Conservation (phyloP, 768 basidiomycete genomes). For the Hydnomerulius pinastri region DNA sequence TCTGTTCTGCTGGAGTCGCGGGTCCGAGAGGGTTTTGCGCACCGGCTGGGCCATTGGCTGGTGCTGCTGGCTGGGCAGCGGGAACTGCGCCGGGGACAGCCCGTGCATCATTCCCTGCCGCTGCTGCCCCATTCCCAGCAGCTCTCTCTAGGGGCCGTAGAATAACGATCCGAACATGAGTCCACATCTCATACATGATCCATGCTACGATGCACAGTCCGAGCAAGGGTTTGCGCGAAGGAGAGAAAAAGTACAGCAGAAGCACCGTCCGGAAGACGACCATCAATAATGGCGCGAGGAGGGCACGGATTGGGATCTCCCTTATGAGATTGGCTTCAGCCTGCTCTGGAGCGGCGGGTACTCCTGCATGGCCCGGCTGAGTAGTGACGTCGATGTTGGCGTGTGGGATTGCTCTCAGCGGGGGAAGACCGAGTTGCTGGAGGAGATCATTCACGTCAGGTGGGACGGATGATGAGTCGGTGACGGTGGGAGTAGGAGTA, state of each 20-base stretch:
- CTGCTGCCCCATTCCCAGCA: constrained; percentile 22
- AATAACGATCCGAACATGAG: constrained; percentile 54
- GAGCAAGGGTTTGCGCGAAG: constrained; percentile 70
- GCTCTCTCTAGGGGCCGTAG: constrained; percentile 40
- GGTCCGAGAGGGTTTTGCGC: constrained; percentile 17
- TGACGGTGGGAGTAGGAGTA: constrained; percentile 29
- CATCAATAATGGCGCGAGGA: constrained; percentile 67
- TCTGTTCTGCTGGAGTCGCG: constrained; percentile 18
- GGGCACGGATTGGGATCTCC: constrained; percentile 64
- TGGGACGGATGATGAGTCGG: constrained; percentile 33
- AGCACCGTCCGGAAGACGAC: constrained; percentile 67
- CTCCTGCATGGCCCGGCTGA: constrained; percentile 18
- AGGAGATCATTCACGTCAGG: constrained; percentile 61
- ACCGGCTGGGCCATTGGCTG: constrained; percentile 15
- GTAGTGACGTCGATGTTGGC: constrained; percentile 18
- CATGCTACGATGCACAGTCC: constrained; percentile 65
- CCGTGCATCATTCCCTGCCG: constrained; percentile 21
- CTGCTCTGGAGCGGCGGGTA: constrained; percentile 17
- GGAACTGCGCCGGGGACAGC: constrained; percentile 26
- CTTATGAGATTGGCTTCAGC: constrained; percentile 42
- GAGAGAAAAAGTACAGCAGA: constrained; percentile 76
- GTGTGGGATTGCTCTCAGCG: constrained; percentile 42
- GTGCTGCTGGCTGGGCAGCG: constrained; percentile 17
- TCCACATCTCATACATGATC: constrained; percentile 79
- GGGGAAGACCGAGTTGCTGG: constrained; percentile 64